Base-by-base conservation (phyloP, 306 rosid genomes). In the Trichosanthes cucumerina region DNA sequence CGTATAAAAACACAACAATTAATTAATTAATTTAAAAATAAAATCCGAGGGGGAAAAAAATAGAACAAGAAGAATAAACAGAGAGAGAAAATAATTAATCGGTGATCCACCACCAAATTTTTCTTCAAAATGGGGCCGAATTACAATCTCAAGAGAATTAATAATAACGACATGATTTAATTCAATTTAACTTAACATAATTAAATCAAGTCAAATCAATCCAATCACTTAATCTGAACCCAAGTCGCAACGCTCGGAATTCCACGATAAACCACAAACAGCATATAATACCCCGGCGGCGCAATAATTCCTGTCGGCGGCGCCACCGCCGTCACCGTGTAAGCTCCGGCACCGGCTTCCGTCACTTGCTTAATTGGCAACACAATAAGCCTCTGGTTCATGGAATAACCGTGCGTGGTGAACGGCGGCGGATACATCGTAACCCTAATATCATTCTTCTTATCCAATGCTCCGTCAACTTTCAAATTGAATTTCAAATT, bases 331-430 rank as follows among this genome's bases (percentile, higher is more conserved):
- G 15, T 21, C 3, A 82, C 36, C 18, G 0, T 44, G 68, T 57
- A 84, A 31, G 4, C 4, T 2, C 91, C 87, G 0, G 7, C 19
- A 0, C 44, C 4, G 26, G 16, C 78, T 14, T 9, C 16, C 5
- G 5, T 46, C 4, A 63, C 4, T 1, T 5, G 70, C n/a, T 9
- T 65, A 33, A 49, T 65, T 0, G 69, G 80, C 59, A 96, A 77
- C 1, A 86, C 28, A 15, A 96, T 0, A 28, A 88, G 84, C 76
- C 99, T 90, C 77, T 96, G 99, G 54, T 80, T 88, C 99, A 88
- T 88, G 4, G 97, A 90, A 65, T 31, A 82, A 0, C 99, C 99
- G 66, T 92, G 99, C 41, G 99, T 96, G 1, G 99, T 96, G 74
- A 96, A 96, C 1, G 99, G 98, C 15, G 96, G 96, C 18, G 88